A percentile compares a stretch with the other conserved stretches of the same genome.
Conservation (phyloP, 306 rosid genomes). For the Cucumis sativus region DNA sequence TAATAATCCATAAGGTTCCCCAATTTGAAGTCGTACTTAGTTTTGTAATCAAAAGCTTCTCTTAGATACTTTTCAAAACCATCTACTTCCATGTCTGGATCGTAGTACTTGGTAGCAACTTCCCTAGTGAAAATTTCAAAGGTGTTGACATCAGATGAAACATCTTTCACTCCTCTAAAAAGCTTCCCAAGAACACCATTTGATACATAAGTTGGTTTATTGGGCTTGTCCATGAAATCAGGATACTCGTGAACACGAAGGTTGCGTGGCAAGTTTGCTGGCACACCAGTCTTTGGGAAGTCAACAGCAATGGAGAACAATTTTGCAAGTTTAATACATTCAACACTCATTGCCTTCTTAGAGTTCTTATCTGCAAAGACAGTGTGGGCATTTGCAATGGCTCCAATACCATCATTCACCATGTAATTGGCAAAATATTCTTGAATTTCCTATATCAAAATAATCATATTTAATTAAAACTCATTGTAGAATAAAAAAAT, state of each 20-base stretch:
- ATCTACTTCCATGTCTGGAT: slow-evolving; percentile 54
- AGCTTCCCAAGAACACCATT: slow-evolving; percentile 57
- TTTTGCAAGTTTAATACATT: slow-evolving; percentile 55
- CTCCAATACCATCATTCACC: slow-evolving; percentile 61
- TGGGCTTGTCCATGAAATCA: slow-evolving; percentile 71
- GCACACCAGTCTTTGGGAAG: slow-evolving; percentile 70
- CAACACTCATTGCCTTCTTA: slow-evolving; percentile 38
- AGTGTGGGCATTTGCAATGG: slow-evolving; percentile 65
- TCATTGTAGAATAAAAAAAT: not conserved
- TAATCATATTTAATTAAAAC: not conserved
- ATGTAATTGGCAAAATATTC: slow-evolving; percentile 51
- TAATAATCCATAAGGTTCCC: slow-evolving; percentile 59
- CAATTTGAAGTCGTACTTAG: slow-evolving; percentile 51
- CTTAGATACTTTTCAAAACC: slow-evolving; percentile 52
- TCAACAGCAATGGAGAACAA: slow-evolving; percentile 64
- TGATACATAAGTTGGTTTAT: slow-evolving; percentile 45
- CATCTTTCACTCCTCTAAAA: slow-evolving; percentile 41
- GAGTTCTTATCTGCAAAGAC: slow-evolving; percentile 54
- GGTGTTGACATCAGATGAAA: slow-evolving; percentile 15
- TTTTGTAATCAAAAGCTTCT: slow-evolving; percentile 51
- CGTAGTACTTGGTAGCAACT: slow-evolving; percentile 40
- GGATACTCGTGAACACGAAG: slow-evolving; percentile 47
- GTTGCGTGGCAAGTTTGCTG: slow-evolving; percentile 42
- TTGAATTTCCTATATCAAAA: slow-evolving; percentile 51
- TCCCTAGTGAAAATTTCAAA: slow-evolving; percentile 27